These are phyloP conservation scores for Fragaria ananassa DNA, from an alignment of 306 rosid genomes.

Conservation along the genomic window DNA sequence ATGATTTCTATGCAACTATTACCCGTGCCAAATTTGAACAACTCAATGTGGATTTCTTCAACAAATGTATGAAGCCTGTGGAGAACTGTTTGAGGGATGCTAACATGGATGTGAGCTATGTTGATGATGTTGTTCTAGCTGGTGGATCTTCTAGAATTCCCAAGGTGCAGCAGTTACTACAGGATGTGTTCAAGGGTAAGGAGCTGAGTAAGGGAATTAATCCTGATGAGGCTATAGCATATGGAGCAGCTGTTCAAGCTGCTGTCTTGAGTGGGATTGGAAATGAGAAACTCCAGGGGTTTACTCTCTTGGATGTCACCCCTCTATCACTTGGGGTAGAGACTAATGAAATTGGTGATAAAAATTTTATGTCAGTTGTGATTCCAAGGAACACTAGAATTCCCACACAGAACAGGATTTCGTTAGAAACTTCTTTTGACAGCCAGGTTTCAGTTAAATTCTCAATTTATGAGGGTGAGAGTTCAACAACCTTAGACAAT, in stretches of 20 bases:
- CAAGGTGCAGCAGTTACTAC: background rate
- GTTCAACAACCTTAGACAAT: background rate
- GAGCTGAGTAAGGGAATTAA: background rate
- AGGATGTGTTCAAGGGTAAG: background rate
- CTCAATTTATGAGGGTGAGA: background rate
- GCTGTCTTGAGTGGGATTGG: background rate
- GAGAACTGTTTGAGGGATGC: conserved; percentile 9
- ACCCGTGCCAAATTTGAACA: conserved; percentile 4
- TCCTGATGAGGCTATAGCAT: background rate
- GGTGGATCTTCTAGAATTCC: conserved; percentile 17
- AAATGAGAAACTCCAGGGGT: background rate
- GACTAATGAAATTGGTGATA: background rate
- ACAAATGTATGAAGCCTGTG: background rate
- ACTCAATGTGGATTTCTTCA: background rate
- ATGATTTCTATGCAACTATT: background rate
- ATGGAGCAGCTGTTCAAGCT: background rate
- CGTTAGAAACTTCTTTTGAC: background rate
- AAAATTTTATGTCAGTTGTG: background rate
- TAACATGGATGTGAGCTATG: background rate
- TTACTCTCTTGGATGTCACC: conserved; percentile 3
- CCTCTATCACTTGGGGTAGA: conserved; percentile 10
- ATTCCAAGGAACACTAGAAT: background rate
- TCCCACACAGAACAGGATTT: background rate
- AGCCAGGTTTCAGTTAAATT: background rate
- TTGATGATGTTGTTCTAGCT: background rate